phyloP scores from a whole-genome alignment of 176 grass and related monocot species.

The Oryza glaberrima region DNA sequence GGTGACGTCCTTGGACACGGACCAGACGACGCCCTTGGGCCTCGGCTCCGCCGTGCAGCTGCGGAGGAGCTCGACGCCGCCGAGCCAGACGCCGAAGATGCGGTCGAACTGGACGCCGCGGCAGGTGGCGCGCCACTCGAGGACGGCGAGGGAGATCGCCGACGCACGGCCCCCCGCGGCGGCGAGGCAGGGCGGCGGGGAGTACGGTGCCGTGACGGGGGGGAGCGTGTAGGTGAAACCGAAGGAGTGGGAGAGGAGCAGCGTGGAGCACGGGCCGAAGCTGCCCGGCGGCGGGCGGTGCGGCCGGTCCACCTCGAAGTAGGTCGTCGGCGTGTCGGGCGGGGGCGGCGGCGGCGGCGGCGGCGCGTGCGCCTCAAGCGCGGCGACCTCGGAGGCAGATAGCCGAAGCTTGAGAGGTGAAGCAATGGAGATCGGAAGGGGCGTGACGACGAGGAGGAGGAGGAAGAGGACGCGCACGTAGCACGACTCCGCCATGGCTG shows the following conservation, averaged over 20 bases:
- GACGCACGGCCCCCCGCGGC: conserved; percentile 30
- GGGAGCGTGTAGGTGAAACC: conserved; percentile 60
- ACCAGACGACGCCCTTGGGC: conserved; percentile 50
- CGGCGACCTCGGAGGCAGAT: conserved; percentile 37
- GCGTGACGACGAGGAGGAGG: conserved; percentile 11
- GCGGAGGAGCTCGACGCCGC: conserved; percentile 73
- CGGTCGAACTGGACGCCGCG: conserved; percentile 68
- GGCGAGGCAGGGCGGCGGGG: conserved; percentile 50
- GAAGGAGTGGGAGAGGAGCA: conserved; percentile 68
- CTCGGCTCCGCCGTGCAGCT: conserved; percentile 65
- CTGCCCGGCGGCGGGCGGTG: conserved; percentile 51
- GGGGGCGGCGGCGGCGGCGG: conserved; percentile 12
- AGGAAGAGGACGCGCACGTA: background rate
- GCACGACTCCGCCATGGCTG: conserved; percentile 43
- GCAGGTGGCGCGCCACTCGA: conserved; percentile 73
- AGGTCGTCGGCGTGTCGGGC: conserved; percentile 36
- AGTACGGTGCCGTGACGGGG: conserved; percentile 52
- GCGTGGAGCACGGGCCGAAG: conserved; percentile 56
- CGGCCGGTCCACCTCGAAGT: conserved; percentile 75
- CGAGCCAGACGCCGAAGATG: conserved; percentile 82
- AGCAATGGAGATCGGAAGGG: conserved; percentile 12
- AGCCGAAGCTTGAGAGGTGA: conserved; percentile 51
- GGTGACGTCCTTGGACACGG: conserved; percentile 67
- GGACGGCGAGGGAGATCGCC: conserved; percentile 56
- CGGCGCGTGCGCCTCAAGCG: background rate